Conservation (phyloP, 495 filamentous ascomycete genomes). For the Melanomma pulvis-pyrius region DNA sequence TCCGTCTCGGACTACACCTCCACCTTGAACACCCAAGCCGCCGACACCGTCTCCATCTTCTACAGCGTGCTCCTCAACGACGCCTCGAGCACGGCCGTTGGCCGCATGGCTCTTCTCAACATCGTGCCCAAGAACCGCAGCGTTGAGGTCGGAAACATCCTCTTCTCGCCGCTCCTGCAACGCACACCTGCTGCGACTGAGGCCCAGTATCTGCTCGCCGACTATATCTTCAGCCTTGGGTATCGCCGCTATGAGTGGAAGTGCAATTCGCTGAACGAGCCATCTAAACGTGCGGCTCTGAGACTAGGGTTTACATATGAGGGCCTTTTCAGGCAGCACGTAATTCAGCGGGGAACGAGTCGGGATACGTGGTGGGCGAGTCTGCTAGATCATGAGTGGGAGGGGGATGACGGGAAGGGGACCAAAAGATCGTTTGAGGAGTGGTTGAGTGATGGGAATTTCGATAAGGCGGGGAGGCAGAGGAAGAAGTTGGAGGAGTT, state of each 20-base stretch:
- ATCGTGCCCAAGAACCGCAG: conserved; percentile 48
- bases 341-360: conserved; percentile 58
- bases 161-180: conserved; percentile 53
- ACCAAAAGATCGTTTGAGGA: not conserved
- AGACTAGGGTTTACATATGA: conserved; percentile 59
- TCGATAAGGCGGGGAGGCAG: not conserved
- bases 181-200: conserved; percentile 57
- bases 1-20: conserved; percentile 25
- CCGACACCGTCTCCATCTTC: conserved; percentile 46
- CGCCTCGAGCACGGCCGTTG: conserved; percentile 41
- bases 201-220: conserved; percentile 53
- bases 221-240: conserved; percentile 53
- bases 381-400: conserved; percentile 57
- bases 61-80: conserved; percentile 50
- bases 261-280: conserved; percentile 55
- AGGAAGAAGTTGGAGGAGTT: not conserved
- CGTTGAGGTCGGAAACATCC: conserved; percentile 56
- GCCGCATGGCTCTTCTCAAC: conserved; percentile 50
- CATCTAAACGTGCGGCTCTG: conserved; percentile 52
- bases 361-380: conserved; percentile 62
- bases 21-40: conserved; percentile 38
- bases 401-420: not conserved
- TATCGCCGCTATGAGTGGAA: conserved; percentile 64
- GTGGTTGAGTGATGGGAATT: not conserved
- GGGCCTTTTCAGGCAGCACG: conserved; percentile 59